Evolutionary conservation across 805 yeast genomes (phyloP).

Genomic region (Ogataea minuta): DNA sequence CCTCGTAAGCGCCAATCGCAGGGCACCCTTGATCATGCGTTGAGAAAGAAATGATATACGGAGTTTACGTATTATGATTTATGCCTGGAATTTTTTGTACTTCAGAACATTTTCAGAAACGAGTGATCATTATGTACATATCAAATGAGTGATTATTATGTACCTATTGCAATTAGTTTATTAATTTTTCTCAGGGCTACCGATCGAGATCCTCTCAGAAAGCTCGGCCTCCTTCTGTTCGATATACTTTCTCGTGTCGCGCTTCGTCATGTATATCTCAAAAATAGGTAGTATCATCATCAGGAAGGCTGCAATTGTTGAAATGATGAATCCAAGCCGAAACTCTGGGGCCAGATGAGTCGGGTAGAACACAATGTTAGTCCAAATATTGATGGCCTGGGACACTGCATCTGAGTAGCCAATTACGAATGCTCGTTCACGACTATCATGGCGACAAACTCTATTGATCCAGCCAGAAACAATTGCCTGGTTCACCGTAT

Average conservation of each 20-base stretch:
- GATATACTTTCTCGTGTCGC: constrained; percentile 24
- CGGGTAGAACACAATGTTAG: constrained; percentile 43
- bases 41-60: too few species aligned
- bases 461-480: constrained; percentile 43
- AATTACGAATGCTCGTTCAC: constrained; percentile 61
- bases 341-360: constrained; percentile 41
- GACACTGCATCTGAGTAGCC: constrained; percentile 39
- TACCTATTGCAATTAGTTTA: background rate
- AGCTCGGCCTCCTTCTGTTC: constrained; percentile 16
- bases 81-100: too few species aligned
- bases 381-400: constrained; percentile 46
- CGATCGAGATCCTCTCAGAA: background rate
- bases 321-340: constrained; percentile 38
- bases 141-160: background rate
- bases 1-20: too few species aligned
- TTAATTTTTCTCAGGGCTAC: constrained; percentile 1
- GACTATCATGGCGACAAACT: constrained; percentile 48
- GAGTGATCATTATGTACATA: too few species aligned
- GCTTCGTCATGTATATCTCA: constrained; percentile 28
- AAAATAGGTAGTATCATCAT: constrained; percentile 37
- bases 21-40: too few species aligned
- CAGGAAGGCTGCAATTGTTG: constrained; percentile 35
- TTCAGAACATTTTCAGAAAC: too few species aligned
- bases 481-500: constrained; percentile 37
- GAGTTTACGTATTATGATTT: too few species aligned